A percentile compares a stretch with the other conserved stretches of the same genome.
Conservation (phyloP, 2,329 filamentous ascomycete species). For the Colletotrichum chlorophyti region DNA sequence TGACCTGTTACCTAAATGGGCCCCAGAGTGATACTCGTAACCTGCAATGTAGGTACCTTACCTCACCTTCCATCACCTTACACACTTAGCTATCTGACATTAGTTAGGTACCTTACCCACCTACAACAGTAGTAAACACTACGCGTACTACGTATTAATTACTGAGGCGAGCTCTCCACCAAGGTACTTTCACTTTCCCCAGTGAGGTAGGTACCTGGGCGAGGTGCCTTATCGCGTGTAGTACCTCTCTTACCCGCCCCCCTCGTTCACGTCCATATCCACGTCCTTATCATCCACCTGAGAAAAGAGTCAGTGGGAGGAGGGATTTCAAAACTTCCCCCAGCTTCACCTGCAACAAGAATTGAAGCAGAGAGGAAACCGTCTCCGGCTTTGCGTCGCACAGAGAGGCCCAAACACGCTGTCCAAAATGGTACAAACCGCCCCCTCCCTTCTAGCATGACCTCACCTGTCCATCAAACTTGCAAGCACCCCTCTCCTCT, state of each 20-base stretch:
- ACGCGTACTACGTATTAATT: too few relatives aligned
- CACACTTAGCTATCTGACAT: not conserved
- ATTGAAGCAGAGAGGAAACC: conserved; percentile 1
- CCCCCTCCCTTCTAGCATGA: not conserved
- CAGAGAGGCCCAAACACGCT: not conserved
- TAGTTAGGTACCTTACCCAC: too few relatives aligned
- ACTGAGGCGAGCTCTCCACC: not conserved
- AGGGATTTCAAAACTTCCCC: not conserved
- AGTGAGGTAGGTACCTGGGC: not conserved
- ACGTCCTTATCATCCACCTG: conserved; percentile 7
- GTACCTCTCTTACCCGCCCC: not conserved
- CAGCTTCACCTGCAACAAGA: conserved; percentile 9
- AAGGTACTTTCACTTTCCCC: not conserved
- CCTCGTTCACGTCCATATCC: too few relatives aligned
- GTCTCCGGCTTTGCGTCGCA: not conserved
- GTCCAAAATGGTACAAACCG: conserved; percentile 9
- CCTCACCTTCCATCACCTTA: not conserved
- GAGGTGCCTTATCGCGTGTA: not conserved
- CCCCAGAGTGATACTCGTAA: not conserved
- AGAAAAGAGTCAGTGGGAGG: not conserved
- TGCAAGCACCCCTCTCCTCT: too few relatives aligned
- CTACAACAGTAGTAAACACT: too few relatives aligned
- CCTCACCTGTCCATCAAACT: too few relatives aligned
- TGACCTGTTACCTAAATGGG: conserved; percentile 17
- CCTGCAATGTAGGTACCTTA: not conserved